Conservation (phyloP, 441 rosid species). For the Euphorbia celastroides region DNA sequence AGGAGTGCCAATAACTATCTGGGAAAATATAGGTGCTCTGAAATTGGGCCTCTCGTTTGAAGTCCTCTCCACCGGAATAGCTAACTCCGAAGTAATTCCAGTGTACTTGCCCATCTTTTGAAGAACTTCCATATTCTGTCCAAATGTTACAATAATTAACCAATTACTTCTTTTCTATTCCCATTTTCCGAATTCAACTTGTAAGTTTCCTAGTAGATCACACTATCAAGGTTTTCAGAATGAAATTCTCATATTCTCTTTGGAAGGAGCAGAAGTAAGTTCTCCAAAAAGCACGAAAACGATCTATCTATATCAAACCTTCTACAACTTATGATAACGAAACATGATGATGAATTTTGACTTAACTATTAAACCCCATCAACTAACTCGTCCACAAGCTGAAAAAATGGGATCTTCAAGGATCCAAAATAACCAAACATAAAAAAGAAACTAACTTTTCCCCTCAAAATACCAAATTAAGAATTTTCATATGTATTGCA, state of each 20-base stretch:
- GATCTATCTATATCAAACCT: neutral
- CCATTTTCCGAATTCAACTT: too few relatives aligned
- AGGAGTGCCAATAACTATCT: conserved; percentile 94
- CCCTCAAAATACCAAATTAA: neutral
- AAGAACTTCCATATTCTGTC: conserved; percentile 89
- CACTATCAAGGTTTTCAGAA: conserved; percentile 3
- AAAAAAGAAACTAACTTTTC: neutral
- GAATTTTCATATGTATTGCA: neutral
- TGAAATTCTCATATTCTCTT: neutral
- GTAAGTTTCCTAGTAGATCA: too few relatives aligned
- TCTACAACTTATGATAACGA: neutral
- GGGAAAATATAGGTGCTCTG: conserved; percentile 48
- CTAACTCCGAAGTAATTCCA: conserved; percentile 65
- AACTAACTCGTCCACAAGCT: neutral
- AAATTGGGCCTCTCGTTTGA: conserved; percentile 27
- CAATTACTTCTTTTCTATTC: neutral
- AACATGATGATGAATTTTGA: neutral
- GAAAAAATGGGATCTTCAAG: neutral
- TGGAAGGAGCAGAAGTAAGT: neutral
- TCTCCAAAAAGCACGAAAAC: neutral
- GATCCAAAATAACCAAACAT: neutral
- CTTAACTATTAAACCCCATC: neutral
- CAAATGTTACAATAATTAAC: conserved; percentile 10
- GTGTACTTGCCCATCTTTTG: conserved; percentile 87
- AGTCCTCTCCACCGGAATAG: conserved; percentile 56